Conservation (phyloP, 148 eudicot species). For the Vaccinium darrowii region DNA sequence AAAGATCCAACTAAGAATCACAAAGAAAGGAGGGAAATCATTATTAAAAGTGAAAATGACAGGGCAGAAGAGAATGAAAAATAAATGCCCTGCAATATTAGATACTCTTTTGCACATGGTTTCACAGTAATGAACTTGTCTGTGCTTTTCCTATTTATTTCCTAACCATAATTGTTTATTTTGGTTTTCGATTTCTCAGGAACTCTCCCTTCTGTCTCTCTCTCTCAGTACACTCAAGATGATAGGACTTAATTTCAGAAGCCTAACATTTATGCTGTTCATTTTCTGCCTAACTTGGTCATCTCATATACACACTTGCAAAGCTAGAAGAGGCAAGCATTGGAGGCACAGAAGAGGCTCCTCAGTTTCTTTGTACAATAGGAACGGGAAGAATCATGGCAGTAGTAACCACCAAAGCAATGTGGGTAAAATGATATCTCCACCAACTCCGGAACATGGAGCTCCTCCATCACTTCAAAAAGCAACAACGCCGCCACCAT, state of each 20-base stretch:
- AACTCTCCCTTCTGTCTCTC: slow-evolving; percentile 4
- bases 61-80: slow-evolving; percentile 9
- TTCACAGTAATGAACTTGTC: slow-evolving; percentile 4
- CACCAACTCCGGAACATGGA: slow-evolving; percentile 27
- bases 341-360: slow-evolving; percentile 35
- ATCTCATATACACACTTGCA: slow-evolving; percentile 30
- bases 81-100: slow-evolving; percentile 16
- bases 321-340: slow-evolving; percentile 50
- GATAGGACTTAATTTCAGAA: slow-evolving; percentile 29
- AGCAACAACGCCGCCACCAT: slow-evolving; percentile 17
- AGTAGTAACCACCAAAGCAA: slow-evolving; percentile 27
- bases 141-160: slow-evolving; percentile 32
- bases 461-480: slow-evolving; percentile 20
- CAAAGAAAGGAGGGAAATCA: slow-evolving; percentile 23
- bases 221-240: slow-evolving; percentile 18
- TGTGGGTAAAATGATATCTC: slow-evolving; percentile 29
- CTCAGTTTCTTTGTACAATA: slow-evolving; percentile 36
- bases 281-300: slow-evolving; percentile 39
- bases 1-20: slow-evolving; percentile 25
- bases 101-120: slow-evolving; percentile 15
- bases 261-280: slow-evolving; percentile 33
- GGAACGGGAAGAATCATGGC: slow-evolving; percentile 26
- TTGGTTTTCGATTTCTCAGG: slow-evolving; percentile 15
- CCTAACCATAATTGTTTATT: slow-evolving; percentile 13
- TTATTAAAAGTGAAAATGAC: slow-evolving; percentile 9